Conservation (phyloP, 2,329 filamentous ascomycete genomes). For the Stemphylium beticola region DNA sequence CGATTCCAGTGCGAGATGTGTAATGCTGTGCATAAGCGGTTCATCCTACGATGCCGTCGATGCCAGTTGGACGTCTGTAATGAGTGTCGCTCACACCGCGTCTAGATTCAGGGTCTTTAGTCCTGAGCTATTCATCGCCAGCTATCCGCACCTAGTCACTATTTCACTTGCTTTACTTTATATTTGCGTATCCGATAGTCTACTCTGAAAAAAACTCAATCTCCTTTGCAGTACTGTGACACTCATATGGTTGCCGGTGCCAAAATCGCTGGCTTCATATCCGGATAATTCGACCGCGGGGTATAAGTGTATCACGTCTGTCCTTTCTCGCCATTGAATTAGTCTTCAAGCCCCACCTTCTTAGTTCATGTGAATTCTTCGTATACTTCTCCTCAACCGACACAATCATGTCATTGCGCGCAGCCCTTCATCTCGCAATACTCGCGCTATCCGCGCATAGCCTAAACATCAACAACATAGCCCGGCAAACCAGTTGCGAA, state of each 20-base stretch:
- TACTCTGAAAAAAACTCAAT: too few species aligned
- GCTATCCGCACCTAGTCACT: too few species aligned
- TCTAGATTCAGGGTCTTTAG: too few species aligned
- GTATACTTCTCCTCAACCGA: neutral
- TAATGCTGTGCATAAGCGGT: slow-evolving; percentile 23
- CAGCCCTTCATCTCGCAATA: neutral
- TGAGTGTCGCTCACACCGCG: too few species aligned
- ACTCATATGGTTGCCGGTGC: too few species aligned
- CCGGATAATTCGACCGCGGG: neutral
- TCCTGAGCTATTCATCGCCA: too few species aligned
- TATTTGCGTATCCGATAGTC: too few species aligned
- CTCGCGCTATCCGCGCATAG: neutral
- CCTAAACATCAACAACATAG: neutral
- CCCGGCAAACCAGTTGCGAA: neutral
- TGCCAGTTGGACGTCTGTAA: too few species aligned
- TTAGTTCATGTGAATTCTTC: too few species aligned
- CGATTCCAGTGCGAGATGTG: slow-evolving; percentile 37
- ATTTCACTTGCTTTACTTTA: too few species aligned
- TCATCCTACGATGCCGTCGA: slow-evolving; percentile 31
- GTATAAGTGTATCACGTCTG: neutral
- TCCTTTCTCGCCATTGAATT: neutral
- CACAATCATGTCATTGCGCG: neutral
- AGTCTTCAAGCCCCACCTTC: neutral
- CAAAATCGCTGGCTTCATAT: too few species aligned
- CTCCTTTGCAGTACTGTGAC: too few species aligned